Evolutionary conservation across 2,329 filamentous ascomycete genomes (phyloP).

Genomic region (Alternaria viburni): DNA sequence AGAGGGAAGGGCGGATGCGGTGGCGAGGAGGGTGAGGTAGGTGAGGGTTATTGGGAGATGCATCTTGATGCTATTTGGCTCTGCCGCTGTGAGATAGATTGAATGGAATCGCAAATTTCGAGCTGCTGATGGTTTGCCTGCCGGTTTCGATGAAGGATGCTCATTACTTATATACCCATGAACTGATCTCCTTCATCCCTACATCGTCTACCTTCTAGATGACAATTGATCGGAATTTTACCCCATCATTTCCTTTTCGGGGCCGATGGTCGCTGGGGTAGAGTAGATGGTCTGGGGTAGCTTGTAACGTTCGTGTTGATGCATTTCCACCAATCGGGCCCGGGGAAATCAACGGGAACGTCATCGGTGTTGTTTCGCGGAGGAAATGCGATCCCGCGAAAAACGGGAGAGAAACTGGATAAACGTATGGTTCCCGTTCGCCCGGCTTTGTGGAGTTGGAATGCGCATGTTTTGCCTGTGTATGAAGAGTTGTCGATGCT

Average conservation of each 20-base stretch:
- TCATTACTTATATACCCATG: not conserved
- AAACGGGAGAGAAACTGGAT: not conserved
- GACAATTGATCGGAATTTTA: not conserved
- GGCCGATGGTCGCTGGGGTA: not conserved
- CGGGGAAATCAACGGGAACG: not conserved
- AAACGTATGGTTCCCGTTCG: not conserved
- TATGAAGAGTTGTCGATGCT: not conserved
- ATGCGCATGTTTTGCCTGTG: not conserved
- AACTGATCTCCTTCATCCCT: not conserved
- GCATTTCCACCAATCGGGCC: slow-evolving; percentile 17
- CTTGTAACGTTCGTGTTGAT: not conserved
- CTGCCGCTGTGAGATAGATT: not conserved
- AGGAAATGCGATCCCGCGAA: not conserved
- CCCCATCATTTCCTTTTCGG: not conserved
- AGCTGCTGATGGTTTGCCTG: not conserved
- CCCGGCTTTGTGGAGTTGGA: not conserved
- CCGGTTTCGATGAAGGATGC: not conserved
- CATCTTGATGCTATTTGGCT: not conserved
- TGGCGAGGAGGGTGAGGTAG: not conserved
- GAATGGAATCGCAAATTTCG: not conserved
- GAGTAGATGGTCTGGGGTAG: not conserved
- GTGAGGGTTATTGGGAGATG: not conserved
- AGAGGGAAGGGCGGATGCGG: not conserved
- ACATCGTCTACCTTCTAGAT: not conserved
- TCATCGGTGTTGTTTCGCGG: not conserved